Conservation (phyloP, 768 basidiomycete species). For the Hygrocybe punicea region DNA sequence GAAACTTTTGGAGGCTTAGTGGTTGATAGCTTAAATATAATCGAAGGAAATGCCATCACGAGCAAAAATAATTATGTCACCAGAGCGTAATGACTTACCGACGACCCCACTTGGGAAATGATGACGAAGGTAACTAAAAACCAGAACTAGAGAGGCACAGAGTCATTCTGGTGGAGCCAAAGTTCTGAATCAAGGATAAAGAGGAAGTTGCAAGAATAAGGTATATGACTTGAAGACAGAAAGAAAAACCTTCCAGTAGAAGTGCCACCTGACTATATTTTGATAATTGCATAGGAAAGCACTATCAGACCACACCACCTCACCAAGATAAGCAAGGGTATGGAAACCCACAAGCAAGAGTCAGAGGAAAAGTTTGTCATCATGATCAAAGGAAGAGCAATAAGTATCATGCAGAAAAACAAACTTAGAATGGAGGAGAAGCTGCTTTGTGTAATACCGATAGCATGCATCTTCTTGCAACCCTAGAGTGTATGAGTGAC, state of each 20-base stretch:
- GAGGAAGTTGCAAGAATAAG: constrained; percentile 16
- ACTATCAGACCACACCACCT: neutral
- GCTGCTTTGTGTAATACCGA: neutral
- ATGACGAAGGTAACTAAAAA: constrained; percentile 29
- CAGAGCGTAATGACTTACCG: constrained; percentile 40
- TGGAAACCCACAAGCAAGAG: constrained; percentile 15
- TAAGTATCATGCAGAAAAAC: neutral
- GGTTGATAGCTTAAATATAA: constrained; percentile 35
- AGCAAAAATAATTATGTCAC: constrained; percentile 39
- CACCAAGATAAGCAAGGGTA: constrained; percentile 1
- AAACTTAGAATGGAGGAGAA: constrained; percentile 13
- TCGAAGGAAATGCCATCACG: constrained; percentile 23
- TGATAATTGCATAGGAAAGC: neutral
- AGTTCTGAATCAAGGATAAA: constrained; percentile 30
- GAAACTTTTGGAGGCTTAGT: constrained; percentile 37
- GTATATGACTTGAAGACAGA: constrained; percentile 25
- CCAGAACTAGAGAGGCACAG: constrained; percentile 33
- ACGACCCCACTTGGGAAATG: constrained; percentile 19
- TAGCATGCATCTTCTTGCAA: no score
- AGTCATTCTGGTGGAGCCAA: constrained; percentile 30
- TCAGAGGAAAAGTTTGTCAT: no score
- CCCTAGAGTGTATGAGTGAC: constrained; percentile 15
- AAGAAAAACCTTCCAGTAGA: no score
- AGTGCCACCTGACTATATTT: no score
- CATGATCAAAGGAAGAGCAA: neutral